Evolutionary conservation across 2,329 filamentous ascomycete genomes (phyloP).

Genomic region (Onygenales sp.): DNA sequence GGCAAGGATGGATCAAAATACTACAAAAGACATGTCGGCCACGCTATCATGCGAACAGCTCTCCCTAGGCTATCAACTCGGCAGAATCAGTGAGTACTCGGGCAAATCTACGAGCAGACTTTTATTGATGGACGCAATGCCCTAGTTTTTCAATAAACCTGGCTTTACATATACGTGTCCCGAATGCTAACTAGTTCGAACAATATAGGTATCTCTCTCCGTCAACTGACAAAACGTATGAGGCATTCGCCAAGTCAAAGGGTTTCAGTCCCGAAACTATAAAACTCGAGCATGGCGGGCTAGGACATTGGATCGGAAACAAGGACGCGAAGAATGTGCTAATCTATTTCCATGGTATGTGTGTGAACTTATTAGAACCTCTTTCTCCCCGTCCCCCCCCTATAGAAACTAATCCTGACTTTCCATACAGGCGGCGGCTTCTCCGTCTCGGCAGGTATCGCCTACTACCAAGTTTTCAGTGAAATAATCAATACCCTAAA

Average conservation of each 20-base stretch:
- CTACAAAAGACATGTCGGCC: constrained; percentile 26
- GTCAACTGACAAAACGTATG: constrained; percentile 20
- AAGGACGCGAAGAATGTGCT: constrained; percentile 30
- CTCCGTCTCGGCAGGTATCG: constrained; percentile 36
- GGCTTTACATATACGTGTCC: background rate
- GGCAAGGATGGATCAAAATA: constrained; percentile 26
- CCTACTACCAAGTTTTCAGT: constrained; percentile 41
- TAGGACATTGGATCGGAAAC: constrained; percentile 31
- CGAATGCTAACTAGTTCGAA: background rate
- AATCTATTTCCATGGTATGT: constrained; percentile 29
- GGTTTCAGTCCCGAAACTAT: constrained; percentile 22
- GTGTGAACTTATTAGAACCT: background rate
- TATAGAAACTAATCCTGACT: background rate
- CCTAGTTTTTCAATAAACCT: background rate
- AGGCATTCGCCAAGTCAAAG: constrained; percentile 15
- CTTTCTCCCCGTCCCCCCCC: background rate
- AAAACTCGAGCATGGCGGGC: constrained; percentile 20
- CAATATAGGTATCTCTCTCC: constrained; percentile 16
- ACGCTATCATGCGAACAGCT: constrained; percentile 22
- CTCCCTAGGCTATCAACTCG: constrained; percentile 15
- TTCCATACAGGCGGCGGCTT: constrained; percentile 45
- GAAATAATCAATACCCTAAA: constrained; percentile 35
- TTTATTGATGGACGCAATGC: background rate
- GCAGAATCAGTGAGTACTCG: constrained; percentile 24
- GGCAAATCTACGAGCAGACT: background rate